Percentiles rank a stretch among this genome's conserved stretches.
Conservation (phyloP, 2,329 filamentous ascomycete species). For the Chaetomium olivaceum region DNA sequence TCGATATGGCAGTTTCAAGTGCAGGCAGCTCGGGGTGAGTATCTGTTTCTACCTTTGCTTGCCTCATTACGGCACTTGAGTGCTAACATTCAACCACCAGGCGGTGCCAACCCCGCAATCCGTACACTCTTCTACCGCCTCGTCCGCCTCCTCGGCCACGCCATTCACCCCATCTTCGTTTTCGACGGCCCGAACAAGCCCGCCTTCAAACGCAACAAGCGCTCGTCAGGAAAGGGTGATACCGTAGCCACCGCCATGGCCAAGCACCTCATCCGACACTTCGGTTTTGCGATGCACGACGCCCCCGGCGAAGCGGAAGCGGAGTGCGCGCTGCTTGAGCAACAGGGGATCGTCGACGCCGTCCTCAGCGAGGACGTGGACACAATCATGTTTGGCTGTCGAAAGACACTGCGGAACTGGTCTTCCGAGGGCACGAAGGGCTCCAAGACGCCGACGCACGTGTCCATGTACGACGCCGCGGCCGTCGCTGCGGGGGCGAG, state of each 20-base stretch:
- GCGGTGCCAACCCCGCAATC: conserved; percentile 85
- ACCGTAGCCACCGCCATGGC: conserved; percentile 71
- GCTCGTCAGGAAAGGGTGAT: conserved; percentile 63
- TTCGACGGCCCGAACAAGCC: conserved; percentile 57
- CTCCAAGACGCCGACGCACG: conserved; percentile 75
- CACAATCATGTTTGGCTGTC: conserved; percentile 94
- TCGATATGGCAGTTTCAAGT: conserved; percentile 97
- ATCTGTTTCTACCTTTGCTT: background rate
- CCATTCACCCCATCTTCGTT: conserved; percentile 55
- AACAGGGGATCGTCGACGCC: conserved; percentile 80
- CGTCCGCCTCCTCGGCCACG: conserved; percentile 52
- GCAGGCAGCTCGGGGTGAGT: conserved; percentile 71
- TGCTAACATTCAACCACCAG: conserved; percentile 39
- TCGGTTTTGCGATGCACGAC: conserved; percentile 80
- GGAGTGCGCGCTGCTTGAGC: conserved; percentile 86
- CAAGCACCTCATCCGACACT: conserved; percentile 79
- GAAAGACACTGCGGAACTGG: conserved; percentile 77
- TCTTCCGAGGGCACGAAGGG: conserved; percentile 65
- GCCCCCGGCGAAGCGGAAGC: conserved; percentile 95
- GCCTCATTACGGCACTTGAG: background rate
- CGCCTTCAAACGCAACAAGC: conserved; percentile 83
- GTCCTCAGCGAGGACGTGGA: conserved; percentile 97
- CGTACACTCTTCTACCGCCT: conserved; percentile 92
- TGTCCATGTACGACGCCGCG: conserved; percentile 73
- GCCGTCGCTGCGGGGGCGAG: conserved; percentile 51